Evolutionary conservation across 768 basidiomycete genomes (phyloP), one percentile per base, ranked within the genome.

Genomic region (Pulveroboletus frians): DNA sequence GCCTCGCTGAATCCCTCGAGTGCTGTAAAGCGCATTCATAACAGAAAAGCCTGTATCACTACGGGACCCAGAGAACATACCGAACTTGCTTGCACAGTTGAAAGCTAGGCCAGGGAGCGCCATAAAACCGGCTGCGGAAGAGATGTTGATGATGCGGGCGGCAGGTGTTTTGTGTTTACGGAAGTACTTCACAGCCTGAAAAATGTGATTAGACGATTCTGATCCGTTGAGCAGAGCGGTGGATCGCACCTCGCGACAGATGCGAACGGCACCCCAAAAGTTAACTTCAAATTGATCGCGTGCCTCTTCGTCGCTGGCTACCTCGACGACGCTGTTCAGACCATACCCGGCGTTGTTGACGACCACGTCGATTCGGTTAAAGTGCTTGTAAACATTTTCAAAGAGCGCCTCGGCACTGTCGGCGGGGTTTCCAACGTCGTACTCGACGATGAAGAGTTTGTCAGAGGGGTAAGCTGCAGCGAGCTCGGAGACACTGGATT

Each of bases 321-420:
- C 43, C 40, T 69, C 68, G 10, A 66, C 56, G 36, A 70, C 63
- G 9, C 57, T 50, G 13, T 48, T 45, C 26, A 58, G n/a, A 3
- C 41, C 58, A 29, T 56, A 59, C 6, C 55, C 69, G 0, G 69
- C 70, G 14, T 71, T 71, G 55, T 68, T 71, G 44, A 63, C 59
- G 15, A 71, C 63, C 27, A 67, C 57, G 36, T 71, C 68, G 13
- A 71, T 29, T 4, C 64, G 59, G 11, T 63, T 63, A 52, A 71
- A 71, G 36, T 57, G 47, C 3, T 27, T 39, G 35, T 57, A 55
- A 10, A 60, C 53, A 3, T 36, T 40, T 20, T 54, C 46, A 36
- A 71, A 66, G 27, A 61, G 60, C 5, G 47, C 55, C 17, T 39
- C 47, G 1, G 39, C 37, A 20, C 53, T 54, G 7, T 66, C 43